Conservation (phyloP, 2,329 filamentous ascomycete genomes). For the Bipolaris bicolor region DNA sequence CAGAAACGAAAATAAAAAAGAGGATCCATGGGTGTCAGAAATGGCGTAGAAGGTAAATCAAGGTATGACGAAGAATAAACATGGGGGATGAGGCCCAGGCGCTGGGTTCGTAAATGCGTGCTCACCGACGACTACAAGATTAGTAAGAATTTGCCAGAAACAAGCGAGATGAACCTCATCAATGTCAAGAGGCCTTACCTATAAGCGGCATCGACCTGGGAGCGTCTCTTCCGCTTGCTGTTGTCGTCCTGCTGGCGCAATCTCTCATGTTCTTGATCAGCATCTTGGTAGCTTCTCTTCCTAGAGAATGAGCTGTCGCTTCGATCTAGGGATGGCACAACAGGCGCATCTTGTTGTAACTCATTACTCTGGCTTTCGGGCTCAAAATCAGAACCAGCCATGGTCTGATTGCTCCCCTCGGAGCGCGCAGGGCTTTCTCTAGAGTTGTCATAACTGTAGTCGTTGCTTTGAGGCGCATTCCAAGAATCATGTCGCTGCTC, state of each 20-base stretch:
- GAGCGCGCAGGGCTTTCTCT: slow-evolving; percentile 42
- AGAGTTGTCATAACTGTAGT: slow-evolving; percentile 25
- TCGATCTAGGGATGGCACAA: slow-evolving; percentile 29
- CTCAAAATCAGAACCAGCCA: slow-evolving; percentile 45
- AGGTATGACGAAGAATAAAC: neutral
- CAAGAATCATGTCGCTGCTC: slow-evolving; percentile 31
- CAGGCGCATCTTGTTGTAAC: slow-evolving; percentile 17
- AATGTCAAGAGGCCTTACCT: slow-evolving; percentile 30
- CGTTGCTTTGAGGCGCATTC: slow-evolving; percentile 28
- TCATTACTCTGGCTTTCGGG: slow-evolving; percentile 29
- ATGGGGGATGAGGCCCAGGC: neutral
- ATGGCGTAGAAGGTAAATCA: neutral
- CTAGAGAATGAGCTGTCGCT: slow-evolving; percentile 43
- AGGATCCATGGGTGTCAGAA: neutral
- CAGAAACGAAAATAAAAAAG: neutral
- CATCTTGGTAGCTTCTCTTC: slow-evolving; percentile 48
- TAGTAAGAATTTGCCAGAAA: slow-evolving; percentile 8
- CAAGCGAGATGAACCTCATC: neutral
- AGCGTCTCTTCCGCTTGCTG: slow-evolving; percentile 45
- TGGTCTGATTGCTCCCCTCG: slow-evolving; percentile 44
- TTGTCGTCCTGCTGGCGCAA: slow-evolving; percentile 46
- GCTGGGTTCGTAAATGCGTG: neutral
- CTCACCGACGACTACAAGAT: slow-evolving; percentile 22
- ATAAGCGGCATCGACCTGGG: slow-evolving; percentile 46
- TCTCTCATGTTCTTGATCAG: slow-evolving; percentile 40